These are phyloP conservation scores for Phallus indusiatus DNA, from an alignment of 768 basidiomycete species.

Conservation along the genomic window DNA sequence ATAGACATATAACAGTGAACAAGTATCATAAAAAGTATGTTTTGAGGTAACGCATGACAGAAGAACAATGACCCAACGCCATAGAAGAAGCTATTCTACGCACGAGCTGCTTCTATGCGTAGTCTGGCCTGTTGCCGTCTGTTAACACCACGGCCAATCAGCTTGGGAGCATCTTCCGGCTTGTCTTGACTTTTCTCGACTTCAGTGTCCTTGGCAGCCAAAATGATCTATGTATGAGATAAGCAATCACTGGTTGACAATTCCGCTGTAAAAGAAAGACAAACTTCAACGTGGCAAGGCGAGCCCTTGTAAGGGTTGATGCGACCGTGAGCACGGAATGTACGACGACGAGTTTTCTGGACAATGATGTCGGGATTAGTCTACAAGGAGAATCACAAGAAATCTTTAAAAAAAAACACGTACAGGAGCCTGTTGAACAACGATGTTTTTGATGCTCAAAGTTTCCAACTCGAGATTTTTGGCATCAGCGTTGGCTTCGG, in stretches of 20 bases:
- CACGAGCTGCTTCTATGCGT: conserved; percentile 76
- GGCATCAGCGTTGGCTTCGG: conserved; percentile 96
- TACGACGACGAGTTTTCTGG: conserved; percentile 97
- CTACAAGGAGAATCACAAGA: not conserved
- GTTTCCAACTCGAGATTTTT: conserved; percentile 93
- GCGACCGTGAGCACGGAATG: conserved; percentile 95
- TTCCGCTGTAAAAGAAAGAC: not conserved
- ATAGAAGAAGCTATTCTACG: conserved; percentile 31
- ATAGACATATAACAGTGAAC: no score
- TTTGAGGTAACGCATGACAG: conserved; percentile 12
- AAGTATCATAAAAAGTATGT: no score
- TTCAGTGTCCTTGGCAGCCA: conserved; percentile 66
- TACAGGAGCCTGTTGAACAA: conserved; percentile 97
- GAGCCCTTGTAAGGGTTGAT: conserved; percentile 99
- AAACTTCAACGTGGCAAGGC: conserved; percentile 82
- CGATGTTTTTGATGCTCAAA: conserved; percentile 91
- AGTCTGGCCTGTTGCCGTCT: conserved; percentile 79
- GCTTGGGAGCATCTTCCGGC: conserved; percentile 35
- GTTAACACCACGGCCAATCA: conserved; percentile 60
- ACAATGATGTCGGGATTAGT: not conserved
- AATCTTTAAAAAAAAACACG: conserved; percentile 22
- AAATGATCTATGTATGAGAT: conserved; percentile 45
- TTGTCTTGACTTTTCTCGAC: conserved; percentile 92
- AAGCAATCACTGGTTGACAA: not conserved
- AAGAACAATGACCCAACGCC: conserved; percentile 16